A percentile compares a stretch with the other conserved stretches of the same genome.
These are phyloP conservation scores for Hypholoma sublateritium DNA, from an alignment of 768 basidiomycete genomes.

Conservation along the genomic window DNA sequence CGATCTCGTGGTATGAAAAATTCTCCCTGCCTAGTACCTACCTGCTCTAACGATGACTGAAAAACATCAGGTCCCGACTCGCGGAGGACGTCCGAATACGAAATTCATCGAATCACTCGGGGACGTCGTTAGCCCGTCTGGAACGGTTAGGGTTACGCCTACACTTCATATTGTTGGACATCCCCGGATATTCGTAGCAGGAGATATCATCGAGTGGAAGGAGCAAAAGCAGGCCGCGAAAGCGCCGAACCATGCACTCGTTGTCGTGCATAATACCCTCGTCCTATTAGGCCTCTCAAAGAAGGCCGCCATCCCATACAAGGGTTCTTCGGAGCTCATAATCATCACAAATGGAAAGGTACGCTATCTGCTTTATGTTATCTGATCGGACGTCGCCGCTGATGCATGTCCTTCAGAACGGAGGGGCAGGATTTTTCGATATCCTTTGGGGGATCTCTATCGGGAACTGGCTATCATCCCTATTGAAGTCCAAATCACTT, in stretches of 20 bases:
- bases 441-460: conserved; percentile 47
- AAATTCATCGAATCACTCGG: conserved; percentile 46
- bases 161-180: conserved; percentile 56
- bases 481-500: conserved; percentile 40
- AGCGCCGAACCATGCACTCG: conserved; percentile 37
- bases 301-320: conserved; percentile 35
- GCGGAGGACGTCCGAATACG: conserved; percentile 48
- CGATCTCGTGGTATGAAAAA: conserved; percentile 54
- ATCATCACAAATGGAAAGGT: conserved; percentile 60
- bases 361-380: conserved; percentile 6
- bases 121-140: conserved; percentile 34
- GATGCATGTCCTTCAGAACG: conserved; percentile 27
- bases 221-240: conserved; percentile 64
- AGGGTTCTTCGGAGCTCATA: conserved; percentile 52
- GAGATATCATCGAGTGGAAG: conserved; percentile 60
- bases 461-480: conserved; percentile 42
- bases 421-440: conserved; percentile 42
- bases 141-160: conserved; percentile 49
- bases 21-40: background rate
- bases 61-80: conserved; percentile 28
- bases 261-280: conserved; percentile 52
- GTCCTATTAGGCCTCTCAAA: conserved; percentile 35
- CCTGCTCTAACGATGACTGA: background rate
- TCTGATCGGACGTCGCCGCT: background rate
- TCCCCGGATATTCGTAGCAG: conserved; percentile 59